Evolutionary conservation across 495 filamentous ascomycete species (phyloP).

Genomic region (Penicillium flavigenum): DNA sequence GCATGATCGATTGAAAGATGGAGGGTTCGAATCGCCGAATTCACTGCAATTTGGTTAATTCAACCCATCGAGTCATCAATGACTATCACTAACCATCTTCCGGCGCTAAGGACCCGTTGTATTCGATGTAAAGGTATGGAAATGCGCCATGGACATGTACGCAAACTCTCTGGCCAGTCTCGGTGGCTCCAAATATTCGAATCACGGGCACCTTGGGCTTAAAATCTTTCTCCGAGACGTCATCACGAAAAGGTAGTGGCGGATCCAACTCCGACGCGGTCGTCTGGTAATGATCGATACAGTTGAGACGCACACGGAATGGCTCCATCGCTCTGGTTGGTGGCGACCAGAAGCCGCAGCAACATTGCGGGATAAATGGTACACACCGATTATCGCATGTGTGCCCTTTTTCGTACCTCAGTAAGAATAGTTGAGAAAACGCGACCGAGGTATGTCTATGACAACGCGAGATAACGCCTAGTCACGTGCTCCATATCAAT

Average conservation of each 20-base stretch:
- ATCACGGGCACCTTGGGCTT: constrained; percentile 80
- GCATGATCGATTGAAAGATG: constrained; percentile 84
- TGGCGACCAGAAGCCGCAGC: constrained; percentile 29
- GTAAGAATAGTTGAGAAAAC: constrained; percentile 6
- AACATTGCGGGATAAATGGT: constrained; percentile 25
- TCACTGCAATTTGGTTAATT: constrained; percentile 46
- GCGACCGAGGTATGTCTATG: constrained; percentile 1
- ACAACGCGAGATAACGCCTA: constrained; percentile 31
- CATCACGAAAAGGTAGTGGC: constrained; percentile 58
- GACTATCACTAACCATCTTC: constrained; percentile 57
- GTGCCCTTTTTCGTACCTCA: not conserved
- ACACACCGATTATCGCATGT: constrained; percentile 13
- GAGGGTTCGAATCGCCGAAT: constrained; percentile 66
- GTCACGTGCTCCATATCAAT: constrained; percentile 32
- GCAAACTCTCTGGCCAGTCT: constrained; percentile 94
- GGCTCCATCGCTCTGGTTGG: constrained; percentile 51
- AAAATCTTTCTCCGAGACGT: constrained; percentile 49
- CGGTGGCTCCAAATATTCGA: constrained; percentile 88
- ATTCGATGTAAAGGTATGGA: constrained; percentile 91
- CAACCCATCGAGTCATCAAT: not conserved
- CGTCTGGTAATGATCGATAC: constrained; percentile 89
- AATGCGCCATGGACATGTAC: constrained; percentile 95
- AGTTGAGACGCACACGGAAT: constrained; percentile 88
- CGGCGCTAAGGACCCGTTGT: constrained; percentile 65
- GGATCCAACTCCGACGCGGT: constrained; percentile 80